Evolutionary conservation across 441 rosid species (phyloP), one percentile per base, ranked within the genome.

Genomic region (Flueggea neowawraea): DNA sequence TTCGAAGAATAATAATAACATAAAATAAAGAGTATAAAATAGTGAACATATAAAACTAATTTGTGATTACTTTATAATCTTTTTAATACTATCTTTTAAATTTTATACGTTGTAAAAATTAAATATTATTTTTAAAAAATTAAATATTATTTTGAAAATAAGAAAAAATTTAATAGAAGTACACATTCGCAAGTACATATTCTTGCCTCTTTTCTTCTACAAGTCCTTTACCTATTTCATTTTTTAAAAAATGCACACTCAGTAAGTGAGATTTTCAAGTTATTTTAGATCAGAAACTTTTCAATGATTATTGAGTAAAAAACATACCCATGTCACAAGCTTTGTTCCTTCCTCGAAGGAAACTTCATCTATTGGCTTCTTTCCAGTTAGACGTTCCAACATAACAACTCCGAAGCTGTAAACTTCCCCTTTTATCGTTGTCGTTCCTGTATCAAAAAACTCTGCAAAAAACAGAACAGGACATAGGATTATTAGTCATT

Each of bases 311-410:
- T 41, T 41, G 44, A 41, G 33, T 53, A 6, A 31, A 41, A 41
- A 41, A 64, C 89, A 9, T 82, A 95, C 99, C 98, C 97, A 95
- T 57, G 97, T 98, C 64, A 95, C 95, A 71, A 91, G 79, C 64
- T 95, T 95, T 64, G 90, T 81, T 69, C 99, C 99, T 78, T 90
- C 91, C 80, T 90, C 97, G n/a, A 95, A 91, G 80, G 85, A 92
- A 13, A 95, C 79, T 64, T 98, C 93, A 80, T 95, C 98, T 6
- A 97, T 90, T 6, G 99, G 99, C 55, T 93, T 88, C 80, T 90
- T 95, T 65, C 98, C 97, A 71, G 98, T 90, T 76, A 91, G 65
- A 16, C 91, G 81, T 85, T 95, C 99, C 57, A 95, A 97, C 80
- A 90, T 85, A 65, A 91, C 73, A 64, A 90, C 97, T 58, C 99